phyloP scores from a whole-genome alignment of 352 stramenopile species.

The Phytophthora meadii region DNA sequence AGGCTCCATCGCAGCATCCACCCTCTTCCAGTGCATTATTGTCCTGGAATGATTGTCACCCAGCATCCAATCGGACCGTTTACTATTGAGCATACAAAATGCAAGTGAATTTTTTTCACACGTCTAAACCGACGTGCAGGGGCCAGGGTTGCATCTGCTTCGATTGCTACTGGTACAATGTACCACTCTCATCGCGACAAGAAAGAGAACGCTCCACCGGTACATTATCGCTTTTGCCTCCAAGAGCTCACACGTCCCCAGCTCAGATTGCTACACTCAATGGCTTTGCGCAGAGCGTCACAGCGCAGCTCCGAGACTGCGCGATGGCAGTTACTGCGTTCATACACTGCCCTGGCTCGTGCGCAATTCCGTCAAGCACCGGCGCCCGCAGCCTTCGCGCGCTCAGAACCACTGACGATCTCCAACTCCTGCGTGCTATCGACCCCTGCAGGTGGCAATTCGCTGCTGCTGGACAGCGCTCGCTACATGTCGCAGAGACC shows the following conservation, averaged over 20 bases:
- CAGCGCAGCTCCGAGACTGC: constrained; percentile 7
- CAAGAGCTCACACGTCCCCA: constrained; percentile 19
- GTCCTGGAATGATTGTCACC: background rate
- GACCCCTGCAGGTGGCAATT: constrained; percentile 28
- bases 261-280: constrained; percentile 3
- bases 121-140: constrained; percentile 25
- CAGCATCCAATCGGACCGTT: constrained; percentile 26
- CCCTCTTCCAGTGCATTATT: constrained; percentile 6
- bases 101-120: constrained; percentile 15
- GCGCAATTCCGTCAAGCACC: constrained; percentile 66
- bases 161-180: constrained; percentile 13
- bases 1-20: constrained; percentile 7
- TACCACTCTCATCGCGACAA: constrained; percentile 2
- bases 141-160: constrained; percentile 22
- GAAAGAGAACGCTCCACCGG: background rate
- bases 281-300: constrained; percentile 31
- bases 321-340: constrained; percentile 35
- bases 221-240: constrained; percentile 30
- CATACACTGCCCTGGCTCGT: constrained; percentile 60
- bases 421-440: constrained; percentile 20
- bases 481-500: constrained; percentile 38
- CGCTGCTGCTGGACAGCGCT: constrained; percentile 35
- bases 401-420: constrained; percentile 29
- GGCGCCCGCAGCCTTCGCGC: constrained; percentile 46
- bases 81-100: constrained; percentile 28